A percentile compares a stretch with the other conserved stretches of the same genome.
These are phyloP conservation scores for Heterobasidion occidentale DNA, from an alignment of 1,284 basidiomycete species.

Conservation along the genomic window DNA sequence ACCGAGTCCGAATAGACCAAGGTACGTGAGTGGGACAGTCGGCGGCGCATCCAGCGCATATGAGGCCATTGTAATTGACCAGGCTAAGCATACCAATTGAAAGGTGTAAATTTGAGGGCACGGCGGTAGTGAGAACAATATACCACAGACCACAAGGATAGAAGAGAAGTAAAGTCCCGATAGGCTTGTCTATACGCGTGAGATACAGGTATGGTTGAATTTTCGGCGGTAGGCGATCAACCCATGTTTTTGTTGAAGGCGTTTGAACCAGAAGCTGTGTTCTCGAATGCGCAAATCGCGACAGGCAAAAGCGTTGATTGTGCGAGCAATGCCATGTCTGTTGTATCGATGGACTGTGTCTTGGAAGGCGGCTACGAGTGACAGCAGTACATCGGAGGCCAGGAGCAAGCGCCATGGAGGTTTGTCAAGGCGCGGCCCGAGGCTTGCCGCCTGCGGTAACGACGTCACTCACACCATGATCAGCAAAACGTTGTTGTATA, in stretches of 20 bases:
- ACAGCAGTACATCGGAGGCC: background rate
- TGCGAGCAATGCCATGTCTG: background rate
- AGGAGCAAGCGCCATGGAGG: background rate
- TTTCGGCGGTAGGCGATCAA: conserved; percentile 53
- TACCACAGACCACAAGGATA: conserved; percentile 81
- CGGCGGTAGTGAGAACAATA: background rate
- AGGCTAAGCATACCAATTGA: conserved; percentile 46
- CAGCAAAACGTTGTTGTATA: background rate
- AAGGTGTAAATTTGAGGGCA: background rate
- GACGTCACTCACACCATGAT: background rate
- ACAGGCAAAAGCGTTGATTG: background rate
- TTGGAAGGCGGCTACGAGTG: background rate
- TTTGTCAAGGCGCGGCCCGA: no score
- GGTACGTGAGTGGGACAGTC: conserved; percentile 65
- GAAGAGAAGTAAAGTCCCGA: conserved; percentile 85
- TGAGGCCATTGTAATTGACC: conserved; percentile 93
- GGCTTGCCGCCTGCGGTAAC: background rate
- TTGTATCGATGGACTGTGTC: background rate
- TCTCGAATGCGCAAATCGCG: background rate
- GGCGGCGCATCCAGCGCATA: conserved; percentile 65
- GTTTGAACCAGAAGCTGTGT: conserved; percentile 4
- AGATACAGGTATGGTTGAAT: conserved; percentile 78
- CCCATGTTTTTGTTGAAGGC: conserved; percentile 42
- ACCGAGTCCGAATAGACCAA: conserved; percentile 82
- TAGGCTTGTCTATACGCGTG: conserved; percentile 91